Base-by-base conservation (phyloP, 2,329 filamentous ascomycete species). In the Botrytis sinoallii region DNA sequence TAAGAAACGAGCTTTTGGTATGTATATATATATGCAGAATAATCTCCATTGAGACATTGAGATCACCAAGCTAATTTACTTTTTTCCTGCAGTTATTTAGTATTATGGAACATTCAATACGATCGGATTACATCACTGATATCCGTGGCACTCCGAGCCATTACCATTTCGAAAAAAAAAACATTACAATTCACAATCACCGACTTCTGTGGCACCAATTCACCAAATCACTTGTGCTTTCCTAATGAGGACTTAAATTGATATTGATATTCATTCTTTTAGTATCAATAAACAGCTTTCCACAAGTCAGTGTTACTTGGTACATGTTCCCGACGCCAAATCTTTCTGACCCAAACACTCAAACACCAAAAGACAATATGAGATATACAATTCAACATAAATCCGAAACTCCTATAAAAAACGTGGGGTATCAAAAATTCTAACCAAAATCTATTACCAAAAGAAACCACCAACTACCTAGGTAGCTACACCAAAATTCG, bases 211-310 rank as follows among this genome's bases (percentile, higher is more conserved):
- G 0, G n/a, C 52, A 55, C 25, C 3, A 57, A 57, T 32, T 18
- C n/a, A 57, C 14, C 2, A 7, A 7, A 63, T 63, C 25, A 42
- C 22, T 9, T 9, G 2, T 16, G 9, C 0, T 4, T 42, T n/a
- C 0, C 3, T 0, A 3, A 0, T 1, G 8, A 40, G 12, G 12
- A 20, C 22, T 8, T 18, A n/a, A 20, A 38, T 6, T 20, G 0
- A n/a, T 38, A 38, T 1, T 66, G 7, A 10, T n/a, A 48, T 52
- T n/a, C 0, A 38, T 38, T 38, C 4, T 52, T 38, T 38, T 52
- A 3, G 16, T n/a, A 52, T 66, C 8, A n/a, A 4, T 25, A 5
- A 25, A 38, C 18, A 18, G 6, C 10, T 29, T 29, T 5, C 14
- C 8, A 52, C 22, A 67, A 52, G 64, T 10, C 8, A 67, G 25